phyloP scores from a whole-genome alignment of 805 yeast genomes.

The Candida orba region DNA sequence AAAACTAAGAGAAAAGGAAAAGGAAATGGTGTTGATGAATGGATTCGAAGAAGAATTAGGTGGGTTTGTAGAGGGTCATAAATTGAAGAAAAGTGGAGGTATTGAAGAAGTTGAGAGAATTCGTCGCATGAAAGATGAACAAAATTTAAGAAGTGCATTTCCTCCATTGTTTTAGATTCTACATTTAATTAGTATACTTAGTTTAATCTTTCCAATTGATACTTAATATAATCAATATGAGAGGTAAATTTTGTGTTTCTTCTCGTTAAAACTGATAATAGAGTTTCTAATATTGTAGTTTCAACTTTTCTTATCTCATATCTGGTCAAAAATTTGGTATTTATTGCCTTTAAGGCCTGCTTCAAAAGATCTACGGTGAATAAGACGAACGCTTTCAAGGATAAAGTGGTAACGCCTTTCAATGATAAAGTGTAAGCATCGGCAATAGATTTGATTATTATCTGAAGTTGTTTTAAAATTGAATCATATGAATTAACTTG shows the following conservation, averaged over 20 bases:
- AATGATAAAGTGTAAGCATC: constrained; percentile 11
- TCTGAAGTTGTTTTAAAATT: constrained; percentile 16
- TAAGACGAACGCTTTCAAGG: constrained; percentile 2
- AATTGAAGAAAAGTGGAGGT: constrained; percentile 80
- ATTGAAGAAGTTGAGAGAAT: constrained; percentile 75
- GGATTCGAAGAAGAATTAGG: constrained; percentile 83
- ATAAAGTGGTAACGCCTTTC: neutral
- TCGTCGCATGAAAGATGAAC: constrained; percentile 61
- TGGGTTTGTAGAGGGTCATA: constrained; percentile 72
- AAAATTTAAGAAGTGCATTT: constrained; percentile 52
- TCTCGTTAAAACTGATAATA: constrained; percentile 8
- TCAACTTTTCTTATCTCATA: neutral
- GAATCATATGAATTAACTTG: constrained; percentile 16
- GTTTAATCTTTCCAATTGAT: neutral
- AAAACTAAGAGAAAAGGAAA: constrained; percentile 64
- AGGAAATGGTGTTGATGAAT: constrained; percentile 44
- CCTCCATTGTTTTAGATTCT: constrained; percentile 21
- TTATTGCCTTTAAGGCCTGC: neutral
- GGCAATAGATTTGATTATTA: constrained; percentile 15
- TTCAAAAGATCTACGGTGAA: too few relatives aligned
- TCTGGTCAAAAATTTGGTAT: neutral
- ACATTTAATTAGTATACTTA: neutral
- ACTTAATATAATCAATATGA: neutral
- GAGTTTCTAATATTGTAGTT: constrained; percentile 3
- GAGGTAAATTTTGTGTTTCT: constrained; percentile 12